Evolutionary conservation across 495 filamentous ascomycete genomes (phyloP).

Genomic region (Penicillium dipodomyicola): DNA sequence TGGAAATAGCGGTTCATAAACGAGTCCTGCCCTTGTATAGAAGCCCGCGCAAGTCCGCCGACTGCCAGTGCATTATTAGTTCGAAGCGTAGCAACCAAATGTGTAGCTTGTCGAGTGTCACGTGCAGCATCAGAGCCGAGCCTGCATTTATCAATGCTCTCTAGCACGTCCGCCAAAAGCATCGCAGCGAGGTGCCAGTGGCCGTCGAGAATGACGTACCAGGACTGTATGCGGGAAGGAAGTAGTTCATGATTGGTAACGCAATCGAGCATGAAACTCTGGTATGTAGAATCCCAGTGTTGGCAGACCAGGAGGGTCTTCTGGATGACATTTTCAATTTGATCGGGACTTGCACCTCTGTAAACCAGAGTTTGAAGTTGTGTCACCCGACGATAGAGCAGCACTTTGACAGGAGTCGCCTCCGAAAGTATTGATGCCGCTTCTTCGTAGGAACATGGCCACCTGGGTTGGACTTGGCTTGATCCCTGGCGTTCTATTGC

Average conservation of each 20-base stretch:
- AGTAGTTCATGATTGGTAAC: conserved; percentile 39
- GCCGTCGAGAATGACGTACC: conserved; percentile 46
- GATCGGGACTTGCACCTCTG: conserved; percentile 17
- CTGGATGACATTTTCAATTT: conserved; percentile 39
- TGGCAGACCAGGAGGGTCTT: conserved; percentile 37
- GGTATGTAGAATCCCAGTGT: conserved; percentile 45
- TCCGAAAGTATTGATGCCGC: conserved; percentile 40
- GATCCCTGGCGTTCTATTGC: conserved; percentile 9
- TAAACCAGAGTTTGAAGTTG: conserved; percentile 43
- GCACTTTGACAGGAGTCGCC: conserved; percentile 48
- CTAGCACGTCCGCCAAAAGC: conserved; percentile 44
- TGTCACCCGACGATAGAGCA: conserved; percentile 46
- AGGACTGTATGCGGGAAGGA: conserved; percentile 45
- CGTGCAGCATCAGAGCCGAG: conserved; percentile 27
- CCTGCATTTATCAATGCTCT: conserved; percentile 34
- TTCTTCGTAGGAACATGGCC: conserved; percentile 46
- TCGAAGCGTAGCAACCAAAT: conserved; percentile 31
- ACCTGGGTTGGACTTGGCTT: conserved; percentile 21
- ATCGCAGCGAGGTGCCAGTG: conserved; percentile 51
- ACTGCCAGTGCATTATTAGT: conserved; percentile 34
- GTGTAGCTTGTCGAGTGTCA: conserved; percentile 22
- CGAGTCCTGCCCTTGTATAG: conserved; percentile 19
- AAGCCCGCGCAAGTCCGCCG: conserved; percentile 37
- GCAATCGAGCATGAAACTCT: conserved; percentile 44
- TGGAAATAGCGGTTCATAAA: conserved; percentile 20